A percentile compares a stretch with the other conserved stretches of the same genome.
phyloP scores from a whole-genome alignment of 305 asterid species.

The Coffea humblotiana region DNA sequence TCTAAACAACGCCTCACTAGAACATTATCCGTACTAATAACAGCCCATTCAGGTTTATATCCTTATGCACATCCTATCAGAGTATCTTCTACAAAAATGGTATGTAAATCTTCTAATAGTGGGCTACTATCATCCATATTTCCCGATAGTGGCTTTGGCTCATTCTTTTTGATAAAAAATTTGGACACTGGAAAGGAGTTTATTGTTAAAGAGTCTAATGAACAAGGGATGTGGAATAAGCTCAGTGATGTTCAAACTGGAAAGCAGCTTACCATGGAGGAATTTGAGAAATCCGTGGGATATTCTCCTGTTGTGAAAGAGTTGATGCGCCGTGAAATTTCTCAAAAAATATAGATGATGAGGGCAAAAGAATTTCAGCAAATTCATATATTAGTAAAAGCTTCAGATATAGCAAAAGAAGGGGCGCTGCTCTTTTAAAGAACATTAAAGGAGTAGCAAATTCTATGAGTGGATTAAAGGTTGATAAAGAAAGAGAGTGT shows the following conservation, averaged over 20 bases:
- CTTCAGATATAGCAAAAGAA: constrained; percentile 72
- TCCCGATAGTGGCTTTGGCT: constrained; percentile 38
- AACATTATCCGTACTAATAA: constrained; percentile 50
- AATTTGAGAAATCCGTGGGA: constrained; percentile 82
- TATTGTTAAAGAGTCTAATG: constrained; percentile 73
- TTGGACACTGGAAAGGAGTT: constrained; percentile 93
- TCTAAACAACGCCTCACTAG: constrained; percentile 81
- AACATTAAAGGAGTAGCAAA: constrained; percentile 60
- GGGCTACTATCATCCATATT: constrained; percentile 31
- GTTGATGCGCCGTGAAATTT: constrained; percentile 62
- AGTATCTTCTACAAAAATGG: constrained; percentile 29
- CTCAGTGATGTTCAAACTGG: constrained; percentile 90
- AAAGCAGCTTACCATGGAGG: constrained; percentile 88
- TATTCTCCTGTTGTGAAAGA: constrained; percentile 80
- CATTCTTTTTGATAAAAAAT: constrained; percentile 85
- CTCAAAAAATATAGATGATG: constrained; percentile 34
- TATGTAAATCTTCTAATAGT: constrained; percentile 26
- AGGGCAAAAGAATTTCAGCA: constrained; percentile 37
- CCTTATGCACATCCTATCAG: constrained; percentile 32
- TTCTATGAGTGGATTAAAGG: constrained; percentile 41
- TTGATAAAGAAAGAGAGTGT: constrained; percentile 50
- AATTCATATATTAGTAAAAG: constrained; percentile 64
- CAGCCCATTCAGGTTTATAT: constrained; percentile 30
- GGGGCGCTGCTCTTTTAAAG: constrained; percentile 69
- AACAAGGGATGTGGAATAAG: constrained; percentile 84